Percentiles rank a stretch among this genome's conserved stretches.
These are phyloP conservation scores for Penstemon newberryi DNA, from an alignment of 257 asterid genomes.

Conservation along the genomic window DNA sequence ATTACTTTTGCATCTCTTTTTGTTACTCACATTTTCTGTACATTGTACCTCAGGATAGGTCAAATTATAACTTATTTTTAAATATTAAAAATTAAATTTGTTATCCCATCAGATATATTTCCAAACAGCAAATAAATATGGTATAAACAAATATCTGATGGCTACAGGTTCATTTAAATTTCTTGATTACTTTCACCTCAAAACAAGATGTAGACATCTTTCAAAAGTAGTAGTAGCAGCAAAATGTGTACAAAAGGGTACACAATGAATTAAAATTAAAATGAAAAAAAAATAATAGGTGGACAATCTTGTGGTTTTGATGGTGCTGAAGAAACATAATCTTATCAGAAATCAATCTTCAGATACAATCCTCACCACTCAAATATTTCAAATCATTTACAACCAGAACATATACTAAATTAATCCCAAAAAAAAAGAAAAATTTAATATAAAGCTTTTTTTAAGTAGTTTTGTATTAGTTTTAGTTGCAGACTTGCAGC, in stretches of 20 bases:
- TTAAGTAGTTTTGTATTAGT: slow-evolving; percentile 15
- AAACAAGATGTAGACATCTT: neutral
- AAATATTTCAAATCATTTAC: slow-evolving; percentile 32
- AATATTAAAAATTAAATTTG: no score
- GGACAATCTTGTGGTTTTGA: slow-evolving; percentile 48
- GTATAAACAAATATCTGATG: no score
- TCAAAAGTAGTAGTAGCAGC: neutral
- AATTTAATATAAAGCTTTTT: no score
- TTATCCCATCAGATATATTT: no score
- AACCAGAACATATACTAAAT: slow-evolving; percentile 40
- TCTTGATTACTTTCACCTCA: slow-evolving; percentile 8
- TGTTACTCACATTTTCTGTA: neutral
- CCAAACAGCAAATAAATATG: no score
- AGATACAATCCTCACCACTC: slow-evolving; percentile 58
- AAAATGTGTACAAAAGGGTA: neutral
- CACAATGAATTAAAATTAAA: slow-evolving; percentile 2
- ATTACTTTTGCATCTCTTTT: neutral
- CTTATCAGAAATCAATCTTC: slow-evolving; percentile 61
- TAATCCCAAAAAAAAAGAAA: no score
- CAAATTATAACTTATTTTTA: no score
- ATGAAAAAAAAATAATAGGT: neutral
- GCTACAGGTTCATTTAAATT: neutral
- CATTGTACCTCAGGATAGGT: no score
- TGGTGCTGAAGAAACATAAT: slow-evolving; percentile 39
- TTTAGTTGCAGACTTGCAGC: slow-evolving; percentile 42